These are phyloP conservation scores for Harringtonia aguacate DNA, from an alignment of 2,329 filamentous ascomycete genomes.

Conservation along the genomic window DNA sequence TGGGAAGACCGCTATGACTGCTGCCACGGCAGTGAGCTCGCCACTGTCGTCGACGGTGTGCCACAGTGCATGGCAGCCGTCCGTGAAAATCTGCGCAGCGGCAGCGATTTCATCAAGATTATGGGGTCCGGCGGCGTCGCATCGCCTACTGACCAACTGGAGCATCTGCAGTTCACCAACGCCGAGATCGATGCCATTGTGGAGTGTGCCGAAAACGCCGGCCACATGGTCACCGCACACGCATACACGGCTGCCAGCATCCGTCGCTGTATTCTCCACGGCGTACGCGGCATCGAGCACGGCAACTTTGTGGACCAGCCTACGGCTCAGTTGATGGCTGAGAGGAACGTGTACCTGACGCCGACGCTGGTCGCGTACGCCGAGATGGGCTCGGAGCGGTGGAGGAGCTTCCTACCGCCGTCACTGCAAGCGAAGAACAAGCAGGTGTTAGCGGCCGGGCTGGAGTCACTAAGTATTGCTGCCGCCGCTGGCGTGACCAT, in stretches of 20 bases:
- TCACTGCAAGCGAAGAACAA: constrained; percentile 33
- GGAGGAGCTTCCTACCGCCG: constrained; percentile 27
- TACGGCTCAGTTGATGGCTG: constrained; percentile 34
- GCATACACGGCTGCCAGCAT: constrained; percentile 41
- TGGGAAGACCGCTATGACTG: constrained; percentile 26
- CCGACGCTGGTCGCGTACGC: constrained; percentile 40
- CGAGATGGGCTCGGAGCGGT: constrained; percentile 30
- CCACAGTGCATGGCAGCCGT: constrained; percentile 36
- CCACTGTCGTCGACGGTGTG: constrained; percentile 34
- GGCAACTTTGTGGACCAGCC: constrained; percentile 26
- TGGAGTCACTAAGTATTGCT: constrained; percentile 33
- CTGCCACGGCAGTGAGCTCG: constrained; percentile 28
- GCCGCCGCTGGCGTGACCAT: constrained; percentile 38
- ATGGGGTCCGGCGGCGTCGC: constrained; percentile 43
- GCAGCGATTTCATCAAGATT: constrained; percentile 46
- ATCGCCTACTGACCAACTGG: constrained; percentile 37
- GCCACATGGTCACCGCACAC: constrained; percentile 42
- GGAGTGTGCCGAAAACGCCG: constrained; percentile 30
- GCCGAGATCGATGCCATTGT: constrained; percentile 41
- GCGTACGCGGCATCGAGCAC: constrained; percentile 37
- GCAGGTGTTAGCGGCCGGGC: constrained; percentile 32
- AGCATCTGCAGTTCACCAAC: constrained; percentile 39
- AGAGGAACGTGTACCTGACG: constrained; percentile 34
- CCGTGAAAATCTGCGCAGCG: constrained; percentile 37
- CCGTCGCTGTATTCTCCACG: constrained; percentile 37